phyloP scores from a whole-genome alignment of 208 protist genomes.

The Acanthamoeba sp. region DNA sequence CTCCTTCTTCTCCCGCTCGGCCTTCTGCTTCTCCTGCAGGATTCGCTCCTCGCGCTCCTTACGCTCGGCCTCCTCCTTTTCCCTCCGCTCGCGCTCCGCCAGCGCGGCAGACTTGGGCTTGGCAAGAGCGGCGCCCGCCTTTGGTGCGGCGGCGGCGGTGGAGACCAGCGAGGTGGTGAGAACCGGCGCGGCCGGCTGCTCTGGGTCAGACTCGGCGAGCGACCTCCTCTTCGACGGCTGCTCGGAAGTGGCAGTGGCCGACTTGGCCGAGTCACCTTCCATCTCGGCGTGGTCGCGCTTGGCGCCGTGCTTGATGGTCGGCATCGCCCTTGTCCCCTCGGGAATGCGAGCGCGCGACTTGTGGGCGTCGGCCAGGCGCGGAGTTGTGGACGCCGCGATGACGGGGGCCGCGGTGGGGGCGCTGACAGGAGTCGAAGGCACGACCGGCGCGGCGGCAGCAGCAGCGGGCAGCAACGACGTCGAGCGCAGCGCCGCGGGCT shows the following conservation, averaged over 20 bases:
- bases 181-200: background rate
- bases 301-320: background rate
- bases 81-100: background rate
- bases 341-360: conserved; percentile 35
- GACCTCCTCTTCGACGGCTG: background rate
- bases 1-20: background rate
- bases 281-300: conserved; percentile 29
- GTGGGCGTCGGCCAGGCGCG: background rate
- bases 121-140: background rate
- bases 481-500: background rate
- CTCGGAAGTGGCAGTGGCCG: background rate
- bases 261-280: background rate
- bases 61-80: background rate
- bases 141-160: background rate
- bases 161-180: background rate
- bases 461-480: background rate
- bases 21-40: background rate
- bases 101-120: background rate
- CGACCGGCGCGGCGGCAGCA: background rate
- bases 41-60: background rate
- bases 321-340: conserved; percentile 44
- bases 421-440: background rate
- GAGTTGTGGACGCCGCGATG: background rate
- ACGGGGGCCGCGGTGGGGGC: background rate
- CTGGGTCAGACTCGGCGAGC: background rate